Conservation (phyloP, 192 early-diverging fungal species). For the Umbelopsis ramanniana region DNA sequence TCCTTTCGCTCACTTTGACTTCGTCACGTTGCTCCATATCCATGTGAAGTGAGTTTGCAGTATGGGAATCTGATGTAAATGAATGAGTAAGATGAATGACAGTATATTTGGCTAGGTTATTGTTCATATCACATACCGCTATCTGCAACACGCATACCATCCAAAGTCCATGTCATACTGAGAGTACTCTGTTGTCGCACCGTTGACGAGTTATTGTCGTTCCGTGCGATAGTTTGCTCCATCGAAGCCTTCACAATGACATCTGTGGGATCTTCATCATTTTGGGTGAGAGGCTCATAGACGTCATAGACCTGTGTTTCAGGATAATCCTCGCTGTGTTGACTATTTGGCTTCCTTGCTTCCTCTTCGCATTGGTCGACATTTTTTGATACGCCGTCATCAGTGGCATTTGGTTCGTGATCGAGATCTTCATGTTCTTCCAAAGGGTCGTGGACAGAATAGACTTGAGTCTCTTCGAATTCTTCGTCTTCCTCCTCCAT, state of each 20-base stretch:
- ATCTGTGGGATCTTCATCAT: background rate
- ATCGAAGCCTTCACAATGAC: background rate
- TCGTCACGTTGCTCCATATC: background rate
- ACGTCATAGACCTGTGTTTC: constrained; percentile 14
- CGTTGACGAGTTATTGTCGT: background rate
- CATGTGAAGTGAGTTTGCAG: too few species aligned
- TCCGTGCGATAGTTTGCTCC: background rate
- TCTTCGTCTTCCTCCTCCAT: background rate
- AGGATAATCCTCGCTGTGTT: background rate
- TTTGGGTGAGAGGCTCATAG: background rate
- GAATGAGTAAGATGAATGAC: background rate
- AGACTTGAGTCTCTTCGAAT: background rate
- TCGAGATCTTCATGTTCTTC: constrained; percentile 12
- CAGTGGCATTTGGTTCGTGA: background rate
- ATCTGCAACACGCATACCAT: constrained; percentile 1
- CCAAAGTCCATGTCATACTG: constrained; percentile 5
- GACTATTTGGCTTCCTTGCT: background rate
- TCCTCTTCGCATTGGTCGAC: background rate
- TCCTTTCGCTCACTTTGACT: background rate
- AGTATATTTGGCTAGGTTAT: background rate
- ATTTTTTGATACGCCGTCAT: too few species aligned
- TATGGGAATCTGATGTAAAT: background rate
- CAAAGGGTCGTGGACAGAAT: constrained; percentile 13
- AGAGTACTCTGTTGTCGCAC: constrained; percentile 4
- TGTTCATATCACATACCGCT: background rate